phyloP scores from a whole-genome alignment of 345 rosid genomes.

The Gynandropsis gynandra region DNA sequence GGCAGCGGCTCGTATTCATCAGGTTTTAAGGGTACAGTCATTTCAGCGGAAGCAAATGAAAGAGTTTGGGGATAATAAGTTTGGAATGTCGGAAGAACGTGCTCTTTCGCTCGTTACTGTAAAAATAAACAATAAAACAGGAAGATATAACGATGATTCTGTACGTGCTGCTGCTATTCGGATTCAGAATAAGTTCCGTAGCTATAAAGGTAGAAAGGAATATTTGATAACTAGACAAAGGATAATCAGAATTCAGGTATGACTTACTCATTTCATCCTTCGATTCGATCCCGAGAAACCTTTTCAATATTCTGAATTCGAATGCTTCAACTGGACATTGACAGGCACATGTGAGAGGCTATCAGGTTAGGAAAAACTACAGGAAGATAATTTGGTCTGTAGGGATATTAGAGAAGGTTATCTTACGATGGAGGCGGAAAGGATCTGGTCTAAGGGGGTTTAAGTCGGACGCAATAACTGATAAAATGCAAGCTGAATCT shows the following conservation, averaged over 20 bases:
- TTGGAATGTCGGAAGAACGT: constrained; percentile 53
- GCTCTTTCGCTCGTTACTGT: constrained; percentile 64
- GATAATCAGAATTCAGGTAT: constrained; percentile 85
- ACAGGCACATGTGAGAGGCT: constrained; percentile 92
- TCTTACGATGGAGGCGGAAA: constrained; percentile 92
- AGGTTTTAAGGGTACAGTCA: constrained; percentile 84
- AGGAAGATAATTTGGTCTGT: constrained; percentile 84
- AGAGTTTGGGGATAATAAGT: constrained; percentile 48
- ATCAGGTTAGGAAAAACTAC: constrained; percentile 79
- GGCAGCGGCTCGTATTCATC: constrained; percentile 82
- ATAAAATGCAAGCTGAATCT: constrained; percentile 33
- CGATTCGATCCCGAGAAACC: too few species aligned
- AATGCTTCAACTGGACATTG: constrained; percentile 19
- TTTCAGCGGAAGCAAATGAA: constrained; percentile 74
- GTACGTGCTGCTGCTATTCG: constrained; percentile 70
- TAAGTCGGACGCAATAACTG: constrained; percentile 47
- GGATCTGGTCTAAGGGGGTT: constrained; percentile 89
- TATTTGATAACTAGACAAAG: constrained; percentile 62
- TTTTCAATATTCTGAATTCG: constrained; percentile 5
- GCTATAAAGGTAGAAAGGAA: constrained; percentile 87
- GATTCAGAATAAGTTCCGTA: constrained; percentile 82
- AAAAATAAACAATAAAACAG: constrained; percentile 39
- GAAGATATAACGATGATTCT: constrained; percentile 48
- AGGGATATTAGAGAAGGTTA: constrained; percentile 83
- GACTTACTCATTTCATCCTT: not conserved